A percentile compares a stretch with the other conserved stretches of the same genome.
Conservation (phyloP, 2,329 filamentous ascomycete genomes). For the Lachnellula subtilissima region DNA sequence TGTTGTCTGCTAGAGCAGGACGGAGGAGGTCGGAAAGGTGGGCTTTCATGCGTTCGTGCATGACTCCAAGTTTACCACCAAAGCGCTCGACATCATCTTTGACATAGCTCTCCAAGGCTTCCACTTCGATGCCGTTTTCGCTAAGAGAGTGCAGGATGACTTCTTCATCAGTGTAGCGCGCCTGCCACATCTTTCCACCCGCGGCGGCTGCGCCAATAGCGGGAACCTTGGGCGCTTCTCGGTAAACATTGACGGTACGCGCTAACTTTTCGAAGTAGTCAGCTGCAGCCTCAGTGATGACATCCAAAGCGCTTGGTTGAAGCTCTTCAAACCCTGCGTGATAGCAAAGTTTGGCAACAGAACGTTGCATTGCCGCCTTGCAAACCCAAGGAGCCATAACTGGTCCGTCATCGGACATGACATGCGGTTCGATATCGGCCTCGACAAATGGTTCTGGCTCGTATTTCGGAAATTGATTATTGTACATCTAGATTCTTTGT, state of each 20-base stretch:
- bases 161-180: conserved; percentile 77
- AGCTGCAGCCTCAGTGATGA: conserved; percentile 80
- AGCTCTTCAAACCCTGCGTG: conserved; percentile 96
- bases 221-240: conserved; percentile 73
- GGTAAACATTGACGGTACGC: conserved; percentile 74
- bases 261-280: conserved; percentile 87
- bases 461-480: conserved; percentile 97
- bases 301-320: conserved; percentile 88
- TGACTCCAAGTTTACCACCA: conserved; percentile 68
- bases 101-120: conserved; percentile 77
- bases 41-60: conserved; percentile 92
- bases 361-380: conserved; percentile 79
- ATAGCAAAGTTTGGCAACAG: conserved; percentile 91
- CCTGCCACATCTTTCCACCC: conserved; percentile 44
- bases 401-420: conserved; percentile 81
- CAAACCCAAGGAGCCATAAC: conserved; percentile 81
- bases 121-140: conserved; percentile 78
- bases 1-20: conserved; percentile 76
- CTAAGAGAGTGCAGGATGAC: conserved; percentile 79
- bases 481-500: conserved; percentile 64
- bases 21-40: conserved; percentile 91
- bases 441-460: conserved; percentile 86
- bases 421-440: conserved; percentile 80
- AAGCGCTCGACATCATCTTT: conserved; percentile 91
- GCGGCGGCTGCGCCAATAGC: conserved; percentile 38